Evolutionary conservation across 2,329 filamentous ascomycete species (phyloP).

Genomic region (Chrysosporium queenslandicum): DNA sequence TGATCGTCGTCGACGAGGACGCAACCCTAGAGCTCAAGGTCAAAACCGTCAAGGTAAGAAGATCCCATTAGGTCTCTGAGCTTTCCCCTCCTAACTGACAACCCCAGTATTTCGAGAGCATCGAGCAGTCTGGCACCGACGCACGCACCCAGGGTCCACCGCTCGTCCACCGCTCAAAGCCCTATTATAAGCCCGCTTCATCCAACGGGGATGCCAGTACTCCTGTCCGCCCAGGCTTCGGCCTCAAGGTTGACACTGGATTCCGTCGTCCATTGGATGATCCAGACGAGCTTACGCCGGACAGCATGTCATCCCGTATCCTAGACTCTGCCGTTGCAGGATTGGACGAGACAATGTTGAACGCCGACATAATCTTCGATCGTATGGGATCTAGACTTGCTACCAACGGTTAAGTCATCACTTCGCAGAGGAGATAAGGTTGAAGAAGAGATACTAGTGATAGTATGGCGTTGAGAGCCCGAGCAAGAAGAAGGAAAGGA

Average conservation of each 20-base stretch:
- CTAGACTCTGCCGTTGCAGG: slow-evolving; percentile 38
- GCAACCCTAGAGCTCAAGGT: slow-evolving; percentile 62
- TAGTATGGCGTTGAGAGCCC: background rate
- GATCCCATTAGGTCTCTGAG: background rate
- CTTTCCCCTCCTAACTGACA: background rate
- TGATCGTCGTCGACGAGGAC: slow-evolving; percentile 77
- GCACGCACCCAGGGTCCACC: slow-evolving; percentile 36
- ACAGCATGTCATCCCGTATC: slow-evolving; percentile 41
- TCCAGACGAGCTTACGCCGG: slow-evolving; percentile 38
- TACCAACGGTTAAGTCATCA: background rate
- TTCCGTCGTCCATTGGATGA: slow-evolving; percentile 30
- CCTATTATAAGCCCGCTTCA: slow-evolving; percentile 21
- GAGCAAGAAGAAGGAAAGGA: too few relatives aligned
- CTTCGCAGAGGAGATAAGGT: background rate
- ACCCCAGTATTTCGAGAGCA: slow-evolving; percentile 57
- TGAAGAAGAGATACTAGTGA: too few relatives aligned
- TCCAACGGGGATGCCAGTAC: slow-evolving; percentile 25
- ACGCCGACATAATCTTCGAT: slow-evolving; percentile 34
- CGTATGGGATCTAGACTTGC: slow-evolving; percentile 34
- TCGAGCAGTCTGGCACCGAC: slow-evolving; percentile 52
- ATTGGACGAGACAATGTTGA: slow-evolving; percentile 32
- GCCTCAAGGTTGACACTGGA: slow-evolving; percentile 38
- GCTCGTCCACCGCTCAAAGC: slow-evolving; percentile 33
- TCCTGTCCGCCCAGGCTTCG: slow-evolving; percentile 22
- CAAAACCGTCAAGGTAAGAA: slow-evolving; percentile 52